Evolutionary conservation across 352 stramenopile genomes (phyloP).

Genomic region (Pythium graminicola): DNA sequence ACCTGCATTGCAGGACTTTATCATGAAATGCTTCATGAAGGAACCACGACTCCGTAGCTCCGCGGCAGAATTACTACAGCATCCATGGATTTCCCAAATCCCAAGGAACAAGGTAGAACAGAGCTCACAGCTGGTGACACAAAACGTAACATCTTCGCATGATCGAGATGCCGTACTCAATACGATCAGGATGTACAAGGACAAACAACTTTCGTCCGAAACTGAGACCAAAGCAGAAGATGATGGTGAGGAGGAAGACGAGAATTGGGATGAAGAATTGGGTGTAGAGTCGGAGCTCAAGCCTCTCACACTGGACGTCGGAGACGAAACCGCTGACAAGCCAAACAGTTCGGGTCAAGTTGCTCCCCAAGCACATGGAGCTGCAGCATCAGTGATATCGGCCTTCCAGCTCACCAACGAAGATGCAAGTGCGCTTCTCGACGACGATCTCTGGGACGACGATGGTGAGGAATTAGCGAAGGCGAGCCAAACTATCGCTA

Average conservation of each 20-base stretch:
- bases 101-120: conserved; percentile 85
- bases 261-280: conserved; percentile 86
- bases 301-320: conserved; percentile 18
- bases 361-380: neutral
- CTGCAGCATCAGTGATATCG: conserved; percentile 8
- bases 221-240: neutral
- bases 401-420: conserved; percentile 72
- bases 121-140: conserved; percentile 71
- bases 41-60: conserved; percentile 76
- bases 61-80: conserved; percentile 77
- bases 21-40: conserved; percentile 92
- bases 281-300: conserved; percentile 34
- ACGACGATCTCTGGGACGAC: conserved; percentile 71
- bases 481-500: neutral
- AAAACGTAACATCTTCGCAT: conserved; percentile 68
- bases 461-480: conserved; percentile 23
- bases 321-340: neutral
- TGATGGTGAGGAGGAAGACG: conserved; percentile 32
- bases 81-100: conserved; percentile 89
- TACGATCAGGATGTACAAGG: conserved; percentile 80
- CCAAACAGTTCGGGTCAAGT: neutral
- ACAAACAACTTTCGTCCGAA: conserved; percentile 19
- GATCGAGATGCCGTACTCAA: conserved; percentile 78
- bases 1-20: conserved; percentile 86
- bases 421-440: conserved; percentile 59